Evolutionary conservation across 148 eudicot species (phyloP).

Genomic region (Bassia scoparia): DNA sequence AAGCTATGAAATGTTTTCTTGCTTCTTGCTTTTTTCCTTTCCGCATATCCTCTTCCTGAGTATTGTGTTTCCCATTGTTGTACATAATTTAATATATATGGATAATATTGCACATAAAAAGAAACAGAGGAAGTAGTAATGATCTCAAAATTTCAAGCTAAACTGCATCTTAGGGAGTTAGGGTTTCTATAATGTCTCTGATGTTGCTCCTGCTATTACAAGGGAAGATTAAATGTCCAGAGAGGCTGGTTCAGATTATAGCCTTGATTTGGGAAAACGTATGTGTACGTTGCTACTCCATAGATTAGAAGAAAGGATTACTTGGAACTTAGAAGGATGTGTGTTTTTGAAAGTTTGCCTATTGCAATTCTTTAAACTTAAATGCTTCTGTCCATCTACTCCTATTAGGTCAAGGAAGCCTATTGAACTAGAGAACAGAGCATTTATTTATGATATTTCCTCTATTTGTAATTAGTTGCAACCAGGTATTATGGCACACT

Average conservation of each 20-base stretch:
- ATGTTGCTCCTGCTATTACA: not conserved
- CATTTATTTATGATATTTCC: not conserved
- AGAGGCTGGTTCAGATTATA: not conserved
- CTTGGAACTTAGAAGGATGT: no score
- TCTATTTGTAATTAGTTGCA: not conserved
- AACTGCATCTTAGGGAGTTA: not conserved
- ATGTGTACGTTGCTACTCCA: no score
- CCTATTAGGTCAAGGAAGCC: not conserved
- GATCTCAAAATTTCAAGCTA: not conserved
- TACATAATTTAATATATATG: no score
- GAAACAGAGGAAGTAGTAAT: no score
- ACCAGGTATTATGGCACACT: no score
- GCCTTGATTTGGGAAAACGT: not conserved
- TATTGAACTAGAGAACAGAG: not conserved
- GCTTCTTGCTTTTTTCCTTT: not conserved
- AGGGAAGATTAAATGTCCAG: not conserved
- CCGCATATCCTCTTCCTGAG: not conserved
- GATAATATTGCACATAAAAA: no score
- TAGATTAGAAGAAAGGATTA: not conserved
- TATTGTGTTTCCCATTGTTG: not conserved
- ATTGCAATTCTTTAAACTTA: slow-evolving; percentile 1
- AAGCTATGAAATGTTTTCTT: not conserved
- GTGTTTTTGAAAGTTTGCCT: not conserved
- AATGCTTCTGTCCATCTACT: not conserved
- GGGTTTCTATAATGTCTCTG: not conserved